Evolutionary conservation across 257 asterid species (phyloP), one percentile per base, ranked within the genome.

Genomic region (Fraxinus anomala): DNA sequence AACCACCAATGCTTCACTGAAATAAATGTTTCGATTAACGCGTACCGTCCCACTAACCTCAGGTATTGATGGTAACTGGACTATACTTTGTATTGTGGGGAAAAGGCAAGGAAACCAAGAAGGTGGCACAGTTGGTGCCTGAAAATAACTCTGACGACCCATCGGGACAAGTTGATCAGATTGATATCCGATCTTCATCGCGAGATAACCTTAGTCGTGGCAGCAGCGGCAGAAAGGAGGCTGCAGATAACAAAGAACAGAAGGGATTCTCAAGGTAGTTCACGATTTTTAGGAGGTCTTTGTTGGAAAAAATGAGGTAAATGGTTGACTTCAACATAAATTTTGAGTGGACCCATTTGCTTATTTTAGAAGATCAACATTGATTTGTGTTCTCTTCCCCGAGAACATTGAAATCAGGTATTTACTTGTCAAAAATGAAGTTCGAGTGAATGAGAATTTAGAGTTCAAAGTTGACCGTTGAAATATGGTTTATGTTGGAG

Each of bases 1-100:
- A 36, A 36, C 39, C 39, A 36, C 39, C 1, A 5, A n/a, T 56
- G 10, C 17, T 68, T 49, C 44, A 24, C 8, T 37, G 9, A n/a
- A 54, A 33, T 42, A n/a, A 54, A 33, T 42, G 24, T 73, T 6
- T n/a, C 13, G 21, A 59, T n/a, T n/a, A n/a, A n/a, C n/a, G n/a
- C n/a, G n/a, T n/a, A n/a, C n/a, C n/a, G n/a, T n/a, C n/a, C n/a
- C n/a, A n/a, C n/a, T n/a, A n/a, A n/a, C n/a, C n/a, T n/a, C n/a
- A n/a, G n/a, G 31, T 82, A 21, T 34, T 90, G 40, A 90, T 90
- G 1, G 80, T 88, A 23, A 70, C 44, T 6, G 92, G 91, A 21
- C 8, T 90, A 26, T 85, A 90, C 73, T 23, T 76, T 21, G 89
- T 90, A 11, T 70, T 88, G 68, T 86, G 89, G 89, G 91, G 92